Evolutionary conservation across 805 yeast genomes (phyloP), one percentile per base, ranked within the genome.

Genomic region (Cyberlindnera nakhonratchasimensis): DNA sequence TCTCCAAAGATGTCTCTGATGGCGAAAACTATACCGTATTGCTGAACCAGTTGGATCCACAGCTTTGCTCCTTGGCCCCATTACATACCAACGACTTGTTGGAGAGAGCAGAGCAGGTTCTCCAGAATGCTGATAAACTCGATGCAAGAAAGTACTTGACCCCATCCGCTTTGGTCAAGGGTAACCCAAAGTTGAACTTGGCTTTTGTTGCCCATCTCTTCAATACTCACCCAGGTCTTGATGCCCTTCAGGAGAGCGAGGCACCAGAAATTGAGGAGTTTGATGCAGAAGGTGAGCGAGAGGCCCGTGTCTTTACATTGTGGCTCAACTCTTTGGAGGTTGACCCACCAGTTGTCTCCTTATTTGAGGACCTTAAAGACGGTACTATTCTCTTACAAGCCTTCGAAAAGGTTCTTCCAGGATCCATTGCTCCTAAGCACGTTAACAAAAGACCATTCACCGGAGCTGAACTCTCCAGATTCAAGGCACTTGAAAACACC

Each of bases 261-360:
- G 84, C 81, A 55, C 86, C 93, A 22, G 98, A 90, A 62, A 87
- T 93, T 54, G 99, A 93, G 70, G 98, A 88, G 54, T 93, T 93
- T 59, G 99, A 93, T 63, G 99, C 99, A 20, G 99, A 93, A 69
- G 99, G 99, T 50, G 99, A 93, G 69, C 86, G 99, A 69, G 99
- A 93, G 70, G 99, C 99, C 3, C 79, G 99, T 65, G 99, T 93
- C 11, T 93, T 93, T 69, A 93, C 99, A 6, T 70, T 93, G 58
- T 93, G 99, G 99, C 78, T 93, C 61, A 93, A 93, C 67, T 88
- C 96, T 2, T 75, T 93, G 57, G 98, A 93, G 53, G 98, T 93
- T 13, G 93, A 90, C 50, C 97, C 98, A 21, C 86, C 96, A 20
- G 91, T 93, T 46, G 88, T 88, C 38, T 80, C 85, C 13, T 70